A percentile compares a stretch with the other conserved stretches of the same genome.
phyloP scores from a whole-genome alignment of 1,284 basidiomycete species.

The Veloboletus limbatus region DNA sequence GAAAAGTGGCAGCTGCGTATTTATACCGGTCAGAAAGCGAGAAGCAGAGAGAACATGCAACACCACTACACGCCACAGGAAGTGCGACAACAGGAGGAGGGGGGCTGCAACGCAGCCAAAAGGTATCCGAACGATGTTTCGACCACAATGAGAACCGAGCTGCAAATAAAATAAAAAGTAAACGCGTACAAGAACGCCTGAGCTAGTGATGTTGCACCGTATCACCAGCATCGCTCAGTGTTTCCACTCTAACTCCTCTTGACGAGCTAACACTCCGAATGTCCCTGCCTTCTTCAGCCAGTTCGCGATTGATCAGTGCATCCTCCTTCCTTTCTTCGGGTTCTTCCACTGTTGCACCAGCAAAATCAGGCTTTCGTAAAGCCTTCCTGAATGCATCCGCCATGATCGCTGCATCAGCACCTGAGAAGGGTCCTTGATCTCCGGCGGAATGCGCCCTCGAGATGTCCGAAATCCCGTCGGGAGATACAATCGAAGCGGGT shows the following conservation, averaged over 20 bases:
- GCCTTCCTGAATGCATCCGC: constrained; percentile 83
- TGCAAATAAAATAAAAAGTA: constrained; percentile 33
- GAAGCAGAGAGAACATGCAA: constrained; percentile 29
- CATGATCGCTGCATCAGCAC: constrained; percentile 83
- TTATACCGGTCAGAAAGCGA: constrained; percentile 31
- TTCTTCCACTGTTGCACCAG: constrained; percentile 62
- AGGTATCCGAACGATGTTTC: constrained; percentile 36
- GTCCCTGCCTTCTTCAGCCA: constrained; percentile 80
- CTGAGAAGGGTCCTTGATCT: constrained; percentile 67
- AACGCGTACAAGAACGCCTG: constrained; percentile 34
- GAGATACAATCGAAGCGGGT: constrained; percentile 48
- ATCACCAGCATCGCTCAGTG: constrained; percentile 56
- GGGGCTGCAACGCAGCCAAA: constrained; percentile 24
- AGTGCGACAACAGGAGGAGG: constrained; percentile 30
- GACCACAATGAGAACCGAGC: constrained; percentile 33
- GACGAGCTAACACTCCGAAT: constrained; percentile 76
- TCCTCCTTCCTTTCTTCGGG: constrained; percentile 47
- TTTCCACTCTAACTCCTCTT: constrained; percentile 73
- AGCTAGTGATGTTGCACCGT: constrained; percentile 48
- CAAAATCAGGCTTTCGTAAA: constrained; percentile 80
- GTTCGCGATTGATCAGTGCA: constrained; percentile 58
- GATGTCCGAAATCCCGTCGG: constrained; percentile 66
- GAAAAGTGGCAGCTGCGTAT: constrained; percentile 30
- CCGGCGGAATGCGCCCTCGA: constrained; percentile 57
- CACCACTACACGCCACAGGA: constrained; percentile 31